These are phyloP conservation scores for Linnemannia exigua DNA, from an alignment of 192 early-diverging fungal species.

Conservation along the genomic window DNA sequence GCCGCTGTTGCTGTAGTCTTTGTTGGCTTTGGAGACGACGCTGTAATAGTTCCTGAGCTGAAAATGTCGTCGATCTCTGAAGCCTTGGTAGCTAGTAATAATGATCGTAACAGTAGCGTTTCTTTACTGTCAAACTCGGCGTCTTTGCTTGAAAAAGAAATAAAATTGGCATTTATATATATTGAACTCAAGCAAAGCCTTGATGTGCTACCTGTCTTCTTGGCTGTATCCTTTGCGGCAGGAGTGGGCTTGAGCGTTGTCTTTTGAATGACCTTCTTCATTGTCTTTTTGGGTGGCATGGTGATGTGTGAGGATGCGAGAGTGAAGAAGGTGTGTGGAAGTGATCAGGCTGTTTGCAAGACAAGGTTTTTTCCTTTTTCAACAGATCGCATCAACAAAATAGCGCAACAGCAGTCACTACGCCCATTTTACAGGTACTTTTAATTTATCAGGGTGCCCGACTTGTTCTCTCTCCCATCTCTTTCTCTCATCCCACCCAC, in stretches of 20 bases:
- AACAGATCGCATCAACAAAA: background rate
- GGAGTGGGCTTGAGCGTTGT: slow-evolving; percentile 7
- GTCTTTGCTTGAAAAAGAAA: background rate
- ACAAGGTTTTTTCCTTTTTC: slow-evolving; percentile 8
- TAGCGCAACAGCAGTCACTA: slow-evolving; percentile 16
- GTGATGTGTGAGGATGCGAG: background rate
- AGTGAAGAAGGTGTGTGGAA: background rate
- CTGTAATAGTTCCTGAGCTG: slow-evolving; percentile 33
- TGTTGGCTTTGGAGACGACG: slow-evolving; percentile 10
- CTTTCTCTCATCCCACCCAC: background rate
- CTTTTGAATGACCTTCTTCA: slow-evolving; percentile 44
- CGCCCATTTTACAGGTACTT: background rate
- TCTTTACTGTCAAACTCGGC: background rate
- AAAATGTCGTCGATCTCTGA: slow-evolving; percentile 56
- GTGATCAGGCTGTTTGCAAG: slow-evolving; percentile 6
- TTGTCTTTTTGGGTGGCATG: slow-evolving; percentile 54
- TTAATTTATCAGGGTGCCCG: background rate
- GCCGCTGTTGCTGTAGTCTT: background rate
- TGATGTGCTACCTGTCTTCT: slow-evolving; percentile 15
- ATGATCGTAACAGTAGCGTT: background rate
- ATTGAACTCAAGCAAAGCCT: background rate
- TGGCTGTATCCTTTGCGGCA: slow-evolving; percentile 16
- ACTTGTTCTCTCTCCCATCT: background rate
- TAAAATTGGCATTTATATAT: too few relatives aligned
- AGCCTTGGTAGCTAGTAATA: slow-evolving; percentile 15